Evolutionary conservation across 805 yeast species (phyloP), one percentile per base, ranked within the genome.

Genomic region (Kodamaea jinghongensis): DNA sequence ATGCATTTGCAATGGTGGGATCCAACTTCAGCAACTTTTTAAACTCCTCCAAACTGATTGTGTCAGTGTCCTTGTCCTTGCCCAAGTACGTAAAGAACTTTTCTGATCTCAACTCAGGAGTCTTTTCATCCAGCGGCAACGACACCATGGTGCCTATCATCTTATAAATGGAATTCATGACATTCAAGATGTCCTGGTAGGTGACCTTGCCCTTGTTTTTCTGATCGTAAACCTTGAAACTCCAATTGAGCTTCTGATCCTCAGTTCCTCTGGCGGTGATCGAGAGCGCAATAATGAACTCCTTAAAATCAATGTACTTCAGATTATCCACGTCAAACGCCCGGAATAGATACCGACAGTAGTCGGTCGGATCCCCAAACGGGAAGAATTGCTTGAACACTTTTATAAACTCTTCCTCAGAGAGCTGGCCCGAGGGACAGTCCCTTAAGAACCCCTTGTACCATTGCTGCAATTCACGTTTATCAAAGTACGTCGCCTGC

Each of bases 371-470:
- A 54, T 91, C 96, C 0, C 99, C 99, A 69, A 93, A 93, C 13
- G 99, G 99, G 71, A 93, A 93, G 61, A 91, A 93, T 56, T 93
- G 98, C 59, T 87, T 87, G 67, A 90, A 95, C 13, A 93, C 90
- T 61, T 86, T 87, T 49, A 84, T 80, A 60, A 93, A 88, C 56
- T 93, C 98, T 34, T 83, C 86, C 54, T 83, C 84, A 2, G 89
- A 79, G 17, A 93, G 70, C 58, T 83, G 90, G 1, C 98, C 98
- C 25, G 79, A 73, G 1, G 97, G 97, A 59, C 96, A 91, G 60
- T 93, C 99, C 56, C 96, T 75, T 30, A 84, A 70, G 53, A 93
- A 93, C 2, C 98, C 98, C 58, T 91, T 91, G 58, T 91, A 91
- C 99, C 99, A 93, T 58, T 91, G 99, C 61, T 93, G 98, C 31